Conservation (phyloP, 2,329 filamentous ascomycete species). For the Diaporthe nobilis region DNA sequence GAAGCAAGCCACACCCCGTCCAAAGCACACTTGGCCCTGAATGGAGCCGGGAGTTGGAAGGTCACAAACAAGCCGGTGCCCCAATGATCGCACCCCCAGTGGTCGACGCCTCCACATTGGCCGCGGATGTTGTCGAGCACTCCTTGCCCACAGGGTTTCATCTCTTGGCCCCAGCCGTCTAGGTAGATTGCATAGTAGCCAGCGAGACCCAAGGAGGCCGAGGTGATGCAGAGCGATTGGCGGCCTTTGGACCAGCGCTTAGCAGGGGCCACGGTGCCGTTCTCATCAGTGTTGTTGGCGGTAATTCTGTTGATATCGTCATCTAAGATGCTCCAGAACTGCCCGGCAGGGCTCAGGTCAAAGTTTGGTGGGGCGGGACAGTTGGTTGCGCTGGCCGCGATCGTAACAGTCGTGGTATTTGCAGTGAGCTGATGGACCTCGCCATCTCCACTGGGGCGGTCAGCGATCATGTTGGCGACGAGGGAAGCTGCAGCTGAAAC, state of each 20-base stretch:
- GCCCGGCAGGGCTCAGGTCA: not conserved
- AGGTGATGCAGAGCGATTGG: not conserved
- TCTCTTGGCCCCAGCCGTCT: conserved; percentile 3
- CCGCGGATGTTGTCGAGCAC: conserved; percentile 17
- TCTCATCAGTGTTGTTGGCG: not conserved
- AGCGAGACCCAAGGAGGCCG: not conserved
- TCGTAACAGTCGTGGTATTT: not conserved
- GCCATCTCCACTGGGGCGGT: not conserved
- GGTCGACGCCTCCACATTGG: not conserved
- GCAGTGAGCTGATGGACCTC: not conserved
- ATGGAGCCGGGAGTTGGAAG: not conserved
- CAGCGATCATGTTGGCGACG: not conserved
- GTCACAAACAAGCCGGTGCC: not conserved
- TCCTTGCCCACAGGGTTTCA: not conserved
- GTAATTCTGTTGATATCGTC: not conserved
- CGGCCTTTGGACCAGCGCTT: not conserved
- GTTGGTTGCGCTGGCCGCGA: not conserved
- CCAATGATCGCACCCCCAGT: not conserved
- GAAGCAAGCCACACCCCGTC: conserved; percentile 1
- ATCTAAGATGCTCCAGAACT: not conserved
- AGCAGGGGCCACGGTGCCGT: not conserved
- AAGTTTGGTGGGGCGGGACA: not conserved
- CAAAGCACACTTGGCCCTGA: not conserved
- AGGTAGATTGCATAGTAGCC: not conserved
- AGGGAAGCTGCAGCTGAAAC: not conserved